Conservation (phyloP, 306 rosid species). For the Heteromeles arbutifolia region DNA sequence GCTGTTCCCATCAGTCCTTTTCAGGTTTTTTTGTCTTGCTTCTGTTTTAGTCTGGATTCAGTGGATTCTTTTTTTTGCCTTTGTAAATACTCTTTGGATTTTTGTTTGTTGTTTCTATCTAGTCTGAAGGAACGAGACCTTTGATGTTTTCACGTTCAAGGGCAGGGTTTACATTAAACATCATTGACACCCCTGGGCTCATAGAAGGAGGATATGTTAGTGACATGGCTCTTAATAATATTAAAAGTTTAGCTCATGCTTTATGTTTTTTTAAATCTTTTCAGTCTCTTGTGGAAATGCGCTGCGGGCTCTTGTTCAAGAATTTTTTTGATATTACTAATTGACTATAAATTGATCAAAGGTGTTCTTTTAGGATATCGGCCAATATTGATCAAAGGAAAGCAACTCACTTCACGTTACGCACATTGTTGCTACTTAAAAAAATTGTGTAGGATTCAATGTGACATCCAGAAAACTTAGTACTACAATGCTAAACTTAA, state of each 20-base stretch:
- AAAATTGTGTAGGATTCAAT: too few relatives aligned
- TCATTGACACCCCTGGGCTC: conserved; percentile 96
- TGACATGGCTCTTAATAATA: conserved; percentile 63
- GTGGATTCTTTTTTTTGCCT: neutral
- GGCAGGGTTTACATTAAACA: conserved; percentile 79
- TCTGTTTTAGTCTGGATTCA: neutral
- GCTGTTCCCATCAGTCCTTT: conserved; percentile 81
- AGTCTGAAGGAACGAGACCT: conserved; percentile 87
- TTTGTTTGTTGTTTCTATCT: conserved; percentile 8
- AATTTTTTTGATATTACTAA: neutral
- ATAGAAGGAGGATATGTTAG: conserved; percentile 96
- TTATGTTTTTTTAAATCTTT: neutral
- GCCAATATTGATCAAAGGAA: too few relatives aligned
- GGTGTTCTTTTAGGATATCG: too few relatives aligned
- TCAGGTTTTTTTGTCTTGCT: conserved; percentile 43
- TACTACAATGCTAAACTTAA: too few relatives aligned
- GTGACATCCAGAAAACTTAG: too few relatives aligned
- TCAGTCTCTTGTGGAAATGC: too few relatives aligned
- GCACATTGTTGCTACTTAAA: too few relatives aligned
- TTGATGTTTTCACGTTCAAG: conserved; percentile 81
- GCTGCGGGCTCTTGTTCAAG: neutral
- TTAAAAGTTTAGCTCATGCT: conserved; percentile 49
- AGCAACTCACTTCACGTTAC: too few relatives aligned
- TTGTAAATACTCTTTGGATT: conserved; percentile 3
- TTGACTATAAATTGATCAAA: neutral